phyloP scores from a whole-genome alignment of 805 yeast species.

The Candida corydali region DNA sequence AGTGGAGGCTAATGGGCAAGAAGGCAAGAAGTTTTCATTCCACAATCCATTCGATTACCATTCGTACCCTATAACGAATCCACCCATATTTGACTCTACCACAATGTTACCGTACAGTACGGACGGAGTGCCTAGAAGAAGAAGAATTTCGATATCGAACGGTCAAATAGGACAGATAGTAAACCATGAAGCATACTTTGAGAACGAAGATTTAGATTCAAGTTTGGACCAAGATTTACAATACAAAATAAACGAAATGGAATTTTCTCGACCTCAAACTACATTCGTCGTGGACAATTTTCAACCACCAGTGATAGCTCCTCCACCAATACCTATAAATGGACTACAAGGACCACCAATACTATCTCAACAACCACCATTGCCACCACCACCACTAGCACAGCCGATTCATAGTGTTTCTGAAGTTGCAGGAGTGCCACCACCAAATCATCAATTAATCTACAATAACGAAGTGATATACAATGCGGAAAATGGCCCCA shows the following conservation, averaged over 20 bases:
- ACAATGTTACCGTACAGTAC: conserved; percentile 30
- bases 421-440: conserved; percentile 38
- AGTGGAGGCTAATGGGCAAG: background rate
- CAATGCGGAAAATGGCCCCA: conserved; percentile 50
- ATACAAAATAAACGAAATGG: conserved; percentile 6
- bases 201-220: conserved; percentile 15
- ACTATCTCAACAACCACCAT: background rate
- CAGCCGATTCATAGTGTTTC: background rate
- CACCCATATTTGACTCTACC: conserved; percentile 43
- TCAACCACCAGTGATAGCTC: conserved; percentile 10
- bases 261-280: conserved; percentile 6
- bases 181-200: conserved; percentile 37
- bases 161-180: conserved; percentile 81
- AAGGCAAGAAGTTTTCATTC: conserved; percentile 13
- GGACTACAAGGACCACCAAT: background rate
- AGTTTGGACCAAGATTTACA: conserved; percentile 7
- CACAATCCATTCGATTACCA: conserved; percentile 37
- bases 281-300: background rate
- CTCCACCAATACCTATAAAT: conserved; percentile 13
- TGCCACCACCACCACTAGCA: background rate
- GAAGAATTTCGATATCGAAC: conserved; percentile 77
- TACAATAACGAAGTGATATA: conserved; percentile 54
- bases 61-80: conserved; percentile 43
- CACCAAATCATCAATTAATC: conserved; percentile 48
- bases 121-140: conserved; percentile 39